These are phyloP conservation scores for Penicillium sp. DNA, from an alignment of 2,329 filamentous ascomycete genomes.

Conservation along the genomic window DNA sequence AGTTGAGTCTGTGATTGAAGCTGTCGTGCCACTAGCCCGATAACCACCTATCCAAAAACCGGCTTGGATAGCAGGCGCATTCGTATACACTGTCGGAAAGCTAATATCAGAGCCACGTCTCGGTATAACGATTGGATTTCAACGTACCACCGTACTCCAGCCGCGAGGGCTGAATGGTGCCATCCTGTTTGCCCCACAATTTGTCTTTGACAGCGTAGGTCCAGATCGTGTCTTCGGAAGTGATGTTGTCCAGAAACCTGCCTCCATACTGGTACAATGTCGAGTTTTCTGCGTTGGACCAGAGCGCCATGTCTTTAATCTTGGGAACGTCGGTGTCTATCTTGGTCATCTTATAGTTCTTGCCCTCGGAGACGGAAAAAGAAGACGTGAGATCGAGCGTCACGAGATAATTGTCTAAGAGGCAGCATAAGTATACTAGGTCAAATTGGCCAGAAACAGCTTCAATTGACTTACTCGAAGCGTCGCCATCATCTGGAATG, in stretches of 20 bases:
- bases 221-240: conserved; percentile 8
- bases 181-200: conserved; percentile 8
- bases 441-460: neutral
- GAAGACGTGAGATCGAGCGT: conserved; percentile 8
- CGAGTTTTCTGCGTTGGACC: conserved; percentile 8
- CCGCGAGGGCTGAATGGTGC: conserved; percentile 9
- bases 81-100: conserved; percentile 3
- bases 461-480: conserved; percentile 5
- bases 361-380: conserved; percentile 5
- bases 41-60: conserved; percentile 14
- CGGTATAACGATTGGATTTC: neutral
- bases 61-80: conserved; percentile 9
- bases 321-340: conserved; percentile 4
- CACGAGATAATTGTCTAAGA: conserved; percentile 12
- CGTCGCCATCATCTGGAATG: conserved; percentile 7
- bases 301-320: conserved; percentile 13
- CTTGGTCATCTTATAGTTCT: conserved; percentile 13
- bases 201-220: conserved; percentile 2
- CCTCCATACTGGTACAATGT: conserved; percentile 14
- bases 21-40: conserved; percentile 8
- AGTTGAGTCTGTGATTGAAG: conserved; percentile 9
- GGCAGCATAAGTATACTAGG: neutral
- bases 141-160: conserved; percentile 8
- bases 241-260: neutral
- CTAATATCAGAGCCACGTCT: neutral